Evolutionary conservation across 257 asterid genomes (phyloP).

Genomic region (Gentiana straminea): DNA sequence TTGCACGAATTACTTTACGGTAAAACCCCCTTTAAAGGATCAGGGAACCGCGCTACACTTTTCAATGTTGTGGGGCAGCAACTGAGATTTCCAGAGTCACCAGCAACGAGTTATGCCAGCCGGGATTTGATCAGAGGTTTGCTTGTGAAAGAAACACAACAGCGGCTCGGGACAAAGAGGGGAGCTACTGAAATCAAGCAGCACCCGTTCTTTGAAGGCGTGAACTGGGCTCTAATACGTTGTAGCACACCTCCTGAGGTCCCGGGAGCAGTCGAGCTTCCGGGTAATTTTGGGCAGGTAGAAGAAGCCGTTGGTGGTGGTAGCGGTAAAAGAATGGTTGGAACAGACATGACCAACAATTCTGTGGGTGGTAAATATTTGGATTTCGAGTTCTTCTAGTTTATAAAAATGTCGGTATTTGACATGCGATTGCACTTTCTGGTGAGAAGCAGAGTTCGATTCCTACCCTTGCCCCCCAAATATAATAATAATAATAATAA

Average conservation of each 20-base stretch:
- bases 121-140: slow-evolving; percentile 23
- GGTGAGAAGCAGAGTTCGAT: too few species aligned
- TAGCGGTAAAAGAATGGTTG: slow-evolving; percentile 15
- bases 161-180: slow-evolving; percentile 30
- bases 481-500: too few species aligned
- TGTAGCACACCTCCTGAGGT: slow-evolving; percentile 35
- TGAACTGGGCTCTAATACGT: slow-evolving; percentile 38
- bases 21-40: slow-evolving; percentile 30
- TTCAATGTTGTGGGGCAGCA: slow-evolving; percentile 31
- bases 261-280: slow-evolving; percentile 21
- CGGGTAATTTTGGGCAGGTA: slow-evolving; percentile 12
- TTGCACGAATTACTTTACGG: slow-evolving; percentile 24
- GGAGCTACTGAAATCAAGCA: slow-evolving; percentile 34
- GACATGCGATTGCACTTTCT: too few species aligned
- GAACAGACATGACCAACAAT: slow-evolving; percentile 12
- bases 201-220: slow-evolving; percentile 31
- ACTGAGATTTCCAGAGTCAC: slow-evolving; percentile 24
- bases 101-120: slow-evolving; percentile 25
- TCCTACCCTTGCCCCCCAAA: too few species aligned
- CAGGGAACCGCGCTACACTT: slow-evolving; percentile 27
- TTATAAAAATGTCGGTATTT: not conserved
- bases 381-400: slow-evolving; percentile 30
- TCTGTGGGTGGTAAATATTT: slow-evolving; percentile 20
- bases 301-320: slow-evolving; percentile 10
- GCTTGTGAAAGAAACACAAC: slow-evolving; percentile 28